Evolutionary conservation across 2,329 filamentous ascomycete species (phyloP).

Genomic region (Sclerotiophoma versabilis): DNA sequence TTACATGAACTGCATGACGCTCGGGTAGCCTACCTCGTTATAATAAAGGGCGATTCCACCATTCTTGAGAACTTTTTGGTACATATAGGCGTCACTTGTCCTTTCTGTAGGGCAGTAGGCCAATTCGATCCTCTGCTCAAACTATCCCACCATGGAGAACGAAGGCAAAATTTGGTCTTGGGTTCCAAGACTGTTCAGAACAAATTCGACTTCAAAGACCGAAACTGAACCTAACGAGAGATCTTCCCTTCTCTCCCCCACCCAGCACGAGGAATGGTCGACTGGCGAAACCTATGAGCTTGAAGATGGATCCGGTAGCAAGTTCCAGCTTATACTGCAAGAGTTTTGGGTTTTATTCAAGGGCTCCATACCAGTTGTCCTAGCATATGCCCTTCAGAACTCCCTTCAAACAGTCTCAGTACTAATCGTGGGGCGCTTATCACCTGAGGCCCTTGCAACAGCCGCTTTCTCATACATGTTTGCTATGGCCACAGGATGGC

Average conservation of each 20-base stretch:
- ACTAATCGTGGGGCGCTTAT: conserved; percentile 79
- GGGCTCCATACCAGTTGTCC: conserved; percentile 76
- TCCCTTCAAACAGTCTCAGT: conserved; percentile 84
- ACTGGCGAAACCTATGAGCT: conserved; percentile 49
- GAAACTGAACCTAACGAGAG: conserved; percentile 49
- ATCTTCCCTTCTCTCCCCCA: conserved; percentile 53
- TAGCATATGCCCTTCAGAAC: conserved; percentile 87
- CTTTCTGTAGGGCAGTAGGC: not conserved
- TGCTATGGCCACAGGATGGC: conserved; percentile 86
- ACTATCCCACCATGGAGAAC: conserved; percentile 30
- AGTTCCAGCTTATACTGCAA: conserved; percentile 51
- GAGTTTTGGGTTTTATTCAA: conserved; percentile 75
- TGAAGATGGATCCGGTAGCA: conserved; percentile 45
- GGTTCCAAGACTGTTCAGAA: conserved; percentile 38
- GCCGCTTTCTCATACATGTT: conserved; percentile 94
- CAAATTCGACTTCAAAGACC: conserved; percentile 23
- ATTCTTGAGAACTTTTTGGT: not conserved
- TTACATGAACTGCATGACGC: conserved; percentile 23
- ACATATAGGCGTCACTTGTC: not conserved
- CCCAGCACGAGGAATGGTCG: conserved; percentile 46
- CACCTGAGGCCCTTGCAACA: conserved; percentile 79
- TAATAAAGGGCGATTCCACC: not conserved
- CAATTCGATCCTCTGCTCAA: not conserved
- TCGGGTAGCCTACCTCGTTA: conserved; percentile 8
- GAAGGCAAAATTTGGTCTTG: conserved; percentile 33